Evolutionary conservation across 2,329 filamentous ascomycete genomes (phyloP), one percentile per base, ranked within the genome.

Genomic region (Colletotrichum sp.): DNA sequence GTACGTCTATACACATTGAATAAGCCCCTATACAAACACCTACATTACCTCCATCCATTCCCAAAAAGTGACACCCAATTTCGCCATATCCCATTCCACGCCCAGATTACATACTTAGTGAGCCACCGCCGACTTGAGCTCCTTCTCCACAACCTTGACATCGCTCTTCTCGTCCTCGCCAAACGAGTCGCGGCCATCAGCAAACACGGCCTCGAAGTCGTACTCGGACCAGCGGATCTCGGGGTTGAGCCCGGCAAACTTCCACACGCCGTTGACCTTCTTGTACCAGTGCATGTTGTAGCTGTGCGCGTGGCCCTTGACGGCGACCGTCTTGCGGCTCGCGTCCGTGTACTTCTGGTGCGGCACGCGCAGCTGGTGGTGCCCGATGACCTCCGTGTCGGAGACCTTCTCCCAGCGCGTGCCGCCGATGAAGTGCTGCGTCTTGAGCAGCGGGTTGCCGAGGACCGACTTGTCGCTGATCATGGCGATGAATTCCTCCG

Each of bases 371-470:
- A 92, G 83, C 84, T 92, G 91, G 82, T 92, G 90, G 80, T 89
- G 86, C n/a, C 90, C 91, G 73, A 91, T 83, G 64, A 91, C 87
- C 80, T 91, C 87, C n/a, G 86, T 89, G 73, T 91, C 90, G 3
- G 88, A 90, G 52, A 91, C 81, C 78, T 87, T 88, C 80, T 90
- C 87, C 89, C 89, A 93, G 82, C 89, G 89, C 21, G 88, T 87
- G 38, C 86, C 88, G 67, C 91, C 91, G 78, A 93, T 89, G 79
- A 93, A 89, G 84, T 93, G 92, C 82, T 94, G 92, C 8, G 92
- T 93, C 82, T 89, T 90, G 73, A 93, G 85, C 24, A 90, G 87
- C 38, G 88, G 88, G 83, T 93, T 90, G 75, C 92, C 91, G 30
- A 94, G 85, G 76, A 93, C 91, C 4, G 86, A 83, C 24, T 85